Percentiles rank a stretch among this genome's conserved stretches.
Conservation (phyloP, 768 basidiomycete species). For the Leccinum longicurvipes region DNA sequence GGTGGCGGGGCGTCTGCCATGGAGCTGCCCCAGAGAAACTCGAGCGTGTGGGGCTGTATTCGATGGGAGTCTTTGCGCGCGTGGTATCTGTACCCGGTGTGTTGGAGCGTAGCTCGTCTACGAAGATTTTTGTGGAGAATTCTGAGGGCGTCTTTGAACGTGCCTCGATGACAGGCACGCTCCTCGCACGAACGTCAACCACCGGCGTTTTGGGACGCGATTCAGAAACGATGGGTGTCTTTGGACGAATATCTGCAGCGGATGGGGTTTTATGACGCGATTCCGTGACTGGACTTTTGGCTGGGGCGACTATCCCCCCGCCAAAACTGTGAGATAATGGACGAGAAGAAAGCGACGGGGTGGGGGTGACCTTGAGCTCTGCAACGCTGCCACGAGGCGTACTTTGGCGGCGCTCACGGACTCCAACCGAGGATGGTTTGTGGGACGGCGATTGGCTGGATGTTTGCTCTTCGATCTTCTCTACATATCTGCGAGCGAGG, state of each 20-base stretch:
- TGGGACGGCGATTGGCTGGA: constrained; percentile 33
- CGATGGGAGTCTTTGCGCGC: constrained; percentile 16
- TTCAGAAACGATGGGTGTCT: constrained; percentile 16
- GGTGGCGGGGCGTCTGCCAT: constrained; percentile 27
- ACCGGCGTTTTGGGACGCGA: constrained; percentile 22
- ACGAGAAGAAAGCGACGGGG: constrained; percentile 14
- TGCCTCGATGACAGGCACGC: constrained; percentile 7
- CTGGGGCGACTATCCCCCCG: constrained; percentile 8
- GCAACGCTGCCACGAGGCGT: constrained; percentile 34
- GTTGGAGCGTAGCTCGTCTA: constrained; percentile 22
- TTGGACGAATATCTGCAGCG: constrained; percentile 17
- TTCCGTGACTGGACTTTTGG: constrained; percentile 13
- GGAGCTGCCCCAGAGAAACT: constrained; percentile 16
- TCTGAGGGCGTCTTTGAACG: constrained; percentile 21
- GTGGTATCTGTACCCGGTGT: constrained; percentile 16
- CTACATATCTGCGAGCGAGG: constrained; percentile 32
- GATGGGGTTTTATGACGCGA: constrained; percentile 21
- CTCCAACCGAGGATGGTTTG: constrained; percentile 19
- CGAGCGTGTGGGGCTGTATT: constrained; percentile 14
- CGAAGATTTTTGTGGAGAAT: constrained; percentile 7
- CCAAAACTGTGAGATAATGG: constrained; percentile 22
- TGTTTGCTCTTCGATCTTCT: constrained; percentile 38
- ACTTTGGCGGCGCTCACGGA: constrained; percentile 51
- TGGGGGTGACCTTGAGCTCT: constrained; percentile 15
- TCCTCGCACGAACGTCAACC: constrained; percentile 13